A percentile compares a stretch with the other conserved stretches of the same genome.
These are phyloP conservation scores for Malassezia obtusa DNA, from an alignment of 1,284 basidiomycete species.

Conservation along the genomic window DNA sequence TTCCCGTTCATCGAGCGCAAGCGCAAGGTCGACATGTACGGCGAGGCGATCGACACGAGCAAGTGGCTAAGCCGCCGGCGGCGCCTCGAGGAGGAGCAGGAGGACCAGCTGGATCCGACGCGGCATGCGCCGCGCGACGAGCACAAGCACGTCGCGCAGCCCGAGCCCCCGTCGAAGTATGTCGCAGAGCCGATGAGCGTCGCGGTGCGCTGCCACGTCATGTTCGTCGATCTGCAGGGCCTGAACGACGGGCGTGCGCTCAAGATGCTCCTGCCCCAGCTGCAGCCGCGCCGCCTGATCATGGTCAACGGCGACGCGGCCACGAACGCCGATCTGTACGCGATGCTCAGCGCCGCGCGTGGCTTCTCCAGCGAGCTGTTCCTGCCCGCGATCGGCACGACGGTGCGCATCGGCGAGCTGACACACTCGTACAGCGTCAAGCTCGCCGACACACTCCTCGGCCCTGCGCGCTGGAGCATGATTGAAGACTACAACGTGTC, in stretches of 20 bases:
- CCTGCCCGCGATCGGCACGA: conserved; percentile 64
- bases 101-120: conserved; percentile 16
- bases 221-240: conserved; percentile 91
- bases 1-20: conserved; percentile 93
- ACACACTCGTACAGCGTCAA: conserved; percentile 88
- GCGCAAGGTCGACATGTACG: conserved; percentile 83
- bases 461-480: conserved; percentile 75
- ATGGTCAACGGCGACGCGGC: conserved; percentile 34
- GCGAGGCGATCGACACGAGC: conserved; percentile 77
- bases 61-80: conserved; percentile 52
- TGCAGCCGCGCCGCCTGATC: conserved; percentile 64
- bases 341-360: conserved; percentile 22
- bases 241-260: conserved; percentile 90
- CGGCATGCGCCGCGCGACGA: conserved; percentile 58
- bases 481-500: conserved; percentile 96
- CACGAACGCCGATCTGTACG: conserved; percentile 19
- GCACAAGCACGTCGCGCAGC: conserved; percentile 55
- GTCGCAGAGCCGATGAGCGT: conserved; percentile 65
- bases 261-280: conserved; percentile 89
- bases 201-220: conserved; percentile 68
- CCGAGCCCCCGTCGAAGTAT: conserved; percentile 85
- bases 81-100: conserved; percentile 29
- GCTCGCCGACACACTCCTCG: conserved; percentile 75
- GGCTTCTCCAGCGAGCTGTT: conserved; percentile 79
- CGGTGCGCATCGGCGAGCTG: conserved; percentile 82